phyloP scores from a whole-genome alignment of 495 filamentous ascomycete species.

The Penicillium parvum region DNA sequence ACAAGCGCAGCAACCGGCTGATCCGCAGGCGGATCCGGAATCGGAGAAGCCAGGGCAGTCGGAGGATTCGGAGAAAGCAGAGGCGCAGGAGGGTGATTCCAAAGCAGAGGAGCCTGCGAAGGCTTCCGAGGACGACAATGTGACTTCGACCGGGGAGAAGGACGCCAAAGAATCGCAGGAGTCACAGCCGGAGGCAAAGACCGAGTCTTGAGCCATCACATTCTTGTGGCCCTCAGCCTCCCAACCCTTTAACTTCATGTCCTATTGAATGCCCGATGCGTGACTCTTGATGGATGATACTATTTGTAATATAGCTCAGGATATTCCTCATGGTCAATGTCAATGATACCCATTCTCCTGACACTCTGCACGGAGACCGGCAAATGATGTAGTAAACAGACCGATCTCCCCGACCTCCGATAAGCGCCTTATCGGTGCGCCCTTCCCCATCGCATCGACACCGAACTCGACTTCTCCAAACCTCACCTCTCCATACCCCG shows the following conservation, averaged over 20 bases:
- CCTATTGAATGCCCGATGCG: slow-evolving; percentile 4
- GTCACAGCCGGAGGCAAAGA: slow-evolving; percentile 6
- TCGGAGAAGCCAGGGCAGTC: not conserved
- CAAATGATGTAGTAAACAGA: not conserved
- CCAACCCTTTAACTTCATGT: slow-evolving; percentile 3
- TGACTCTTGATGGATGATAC: slow-evolving; percentile 10
- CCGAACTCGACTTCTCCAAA: not conserved
- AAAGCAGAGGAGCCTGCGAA: slow-evolving; percentile 4
- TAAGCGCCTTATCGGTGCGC: slow-evolving; percentile 7
- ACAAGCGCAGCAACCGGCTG: slow-evolving; percentile 1
- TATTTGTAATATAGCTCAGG: slow-evolving; percentile 35
- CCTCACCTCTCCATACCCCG: not conserved
- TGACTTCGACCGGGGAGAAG: slow-evolving; percentile 4
- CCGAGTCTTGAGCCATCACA: slow-evolving; percentile 10
- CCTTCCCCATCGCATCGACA: slow-evolving; percentile 3
- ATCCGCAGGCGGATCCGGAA: slow-evolving; percentile 4
- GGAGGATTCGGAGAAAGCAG: slow-evolving; percentile 5
- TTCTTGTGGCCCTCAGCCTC: slow-evolving; percentile 6
- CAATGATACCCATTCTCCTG: slow-evolving; percentile 38
- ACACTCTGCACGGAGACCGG: not conserved
- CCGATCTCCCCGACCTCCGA: not conserved
- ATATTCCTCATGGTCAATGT: slow-evolving; percentile 32
- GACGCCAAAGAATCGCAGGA: slow-evolving; percentile 13
- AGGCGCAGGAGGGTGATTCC: not conserved
- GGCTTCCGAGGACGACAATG: slow-evolving; percentile 9